Percentiles rank a stretch among this genome's conserved stretches.
Evolutionary conservation across 805 yeast genomes (phyloP).

Genomic region (Yarrowia yakushimensis): DNA sequence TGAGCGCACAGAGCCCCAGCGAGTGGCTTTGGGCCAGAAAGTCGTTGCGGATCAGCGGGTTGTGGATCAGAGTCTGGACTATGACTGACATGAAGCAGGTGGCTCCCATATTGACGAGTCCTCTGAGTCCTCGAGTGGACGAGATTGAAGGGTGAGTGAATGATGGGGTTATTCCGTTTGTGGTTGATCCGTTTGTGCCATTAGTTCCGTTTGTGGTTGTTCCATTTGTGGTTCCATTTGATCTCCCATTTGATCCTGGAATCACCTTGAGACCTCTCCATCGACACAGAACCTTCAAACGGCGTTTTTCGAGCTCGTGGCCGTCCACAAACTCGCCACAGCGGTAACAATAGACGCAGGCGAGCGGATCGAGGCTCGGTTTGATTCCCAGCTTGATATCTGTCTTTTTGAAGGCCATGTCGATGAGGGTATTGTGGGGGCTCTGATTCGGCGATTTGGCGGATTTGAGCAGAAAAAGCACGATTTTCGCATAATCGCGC

Average conservation of each 20-base stretch:
- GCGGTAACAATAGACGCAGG: conserved; percentile 62
- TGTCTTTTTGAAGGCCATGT: conserved; percentile 6
- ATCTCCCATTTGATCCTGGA: neutral
- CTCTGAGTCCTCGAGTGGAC: conserved; percentile 73
- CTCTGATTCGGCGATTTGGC: neutral
- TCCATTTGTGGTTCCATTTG: neutral
- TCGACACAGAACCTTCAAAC: conserved; percentile 5
- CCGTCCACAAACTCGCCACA: conserved; percentile 73
- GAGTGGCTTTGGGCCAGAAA: conserved; percentile 74
- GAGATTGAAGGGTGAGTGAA: neutral
- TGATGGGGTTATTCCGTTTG: neutral
- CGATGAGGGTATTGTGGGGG: neutral
- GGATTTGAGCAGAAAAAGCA: conserved; percentile 8
- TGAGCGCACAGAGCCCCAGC: conserved; percentile 44
- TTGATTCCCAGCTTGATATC: conserved; percentile 1
- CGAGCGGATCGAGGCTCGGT: conserved; percentile 21
- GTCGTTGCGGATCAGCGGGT: conserved; percentile 77
- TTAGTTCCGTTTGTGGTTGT: neutral
- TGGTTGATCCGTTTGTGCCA: neutral
- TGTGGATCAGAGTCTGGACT: conserved; percentile 85
- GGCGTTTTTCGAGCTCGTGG: conserved; percentile 46
- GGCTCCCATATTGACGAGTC: conserved; percentile 91
- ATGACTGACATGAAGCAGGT: conserved; percentile 95
- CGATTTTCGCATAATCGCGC: conserved; percentile 16
- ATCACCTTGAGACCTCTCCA: neutral